These are phyloP conservation scores for Pseudocercospora eumusae DNA, from an alignment of 2,329 filamentous ascomycete genomes.

Conservation along the genomic window DNA sequence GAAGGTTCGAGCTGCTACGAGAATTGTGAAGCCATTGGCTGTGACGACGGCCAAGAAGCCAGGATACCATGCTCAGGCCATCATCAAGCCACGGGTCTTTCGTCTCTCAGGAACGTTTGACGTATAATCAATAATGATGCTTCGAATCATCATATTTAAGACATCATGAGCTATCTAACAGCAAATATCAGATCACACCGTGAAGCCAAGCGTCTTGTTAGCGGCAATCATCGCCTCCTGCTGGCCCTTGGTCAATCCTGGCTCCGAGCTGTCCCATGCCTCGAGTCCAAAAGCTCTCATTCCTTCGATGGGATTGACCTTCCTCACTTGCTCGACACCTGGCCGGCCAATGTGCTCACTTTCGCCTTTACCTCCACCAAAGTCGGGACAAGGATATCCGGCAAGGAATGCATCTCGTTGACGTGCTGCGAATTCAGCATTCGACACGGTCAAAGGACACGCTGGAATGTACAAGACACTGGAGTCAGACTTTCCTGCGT, in stretches of 20 bases:
- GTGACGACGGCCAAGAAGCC: slow-evolving; percentile 1
- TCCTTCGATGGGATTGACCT: slow-evolving; percentile 47
- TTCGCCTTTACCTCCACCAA: slow-evolving; percentile 65
- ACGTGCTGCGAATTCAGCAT: slow-evolving; percentile 68
- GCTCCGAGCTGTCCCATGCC: slow-evolving; percentile 52
- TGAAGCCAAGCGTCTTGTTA: slow-evolving; percentile 58
- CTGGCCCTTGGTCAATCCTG: slow-evolving; percentile 54
- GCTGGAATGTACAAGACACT: slow-evolving; percentile 88
- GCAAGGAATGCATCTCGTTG: slow-evolving; percentile 71
- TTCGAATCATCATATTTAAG: neutral
- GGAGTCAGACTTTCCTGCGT: slow-evolving; percentile 70
- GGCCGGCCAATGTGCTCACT: slow-evolving; percentile 49
- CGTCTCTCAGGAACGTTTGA: neutral
- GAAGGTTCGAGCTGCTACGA: slow-evolving; percentile 11
- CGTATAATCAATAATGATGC: neutral
- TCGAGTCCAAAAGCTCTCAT: slow-evolving; percentile 58
- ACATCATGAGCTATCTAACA: neutral
- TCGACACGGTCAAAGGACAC: slow-evolving; percentile 74
- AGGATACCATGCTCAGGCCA: slow-evolving; percentile 10
- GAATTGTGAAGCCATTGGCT: slow-evolving; percentile 5
- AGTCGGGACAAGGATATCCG: slow-evolving; percentile 56
- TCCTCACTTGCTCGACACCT: slow-evolving; percentile 42
- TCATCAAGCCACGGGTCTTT: slow-evolving; percentile 1
- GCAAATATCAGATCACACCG: slow-evolving; percentile 19
- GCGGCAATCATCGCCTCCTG: slow-evolving; percentile 53